Percentiles rank a stretch among this genome's conserved stretches.
Evolutionary conservation across 129 eudicot species (phyloP).

Genomic region (Tagetes patula): DNA sequence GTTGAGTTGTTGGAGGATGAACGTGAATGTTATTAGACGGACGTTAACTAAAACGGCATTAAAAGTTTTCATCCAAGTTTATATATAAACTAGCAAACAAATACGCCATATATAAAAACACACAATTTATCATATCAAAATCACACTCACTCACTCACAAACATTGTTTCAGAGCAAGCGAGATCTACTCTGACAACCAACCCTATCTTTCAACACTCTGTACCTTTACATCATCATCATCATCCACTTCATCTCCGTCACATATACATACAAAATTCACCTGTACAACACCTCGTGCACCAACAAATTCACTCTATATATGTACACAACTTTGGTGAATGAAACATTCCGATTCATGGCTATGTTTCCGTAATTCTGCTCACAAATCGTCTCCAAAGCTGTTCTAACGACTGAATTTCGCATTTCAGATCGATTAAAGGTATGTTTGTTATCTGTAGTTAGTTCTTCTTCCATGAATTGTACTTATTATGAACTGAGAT

Average conservation of each 20-base stretch:
- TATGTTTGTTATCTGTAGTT: background rate
- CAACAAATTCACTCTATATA: background rate
- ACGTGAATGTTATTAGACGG: background rate
- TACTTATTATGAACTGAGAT: background rate
- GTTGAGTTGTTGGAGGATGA: background rate
- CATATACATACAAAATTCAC: slow-evolving; percentile 22
- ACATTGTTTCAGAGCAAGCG: background rate
- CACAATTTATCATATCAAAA: background rate
- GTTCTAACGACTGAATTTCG: slow-evolving; percentile 26
- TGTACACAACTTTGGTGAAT: background rate
- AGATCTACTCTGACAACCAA: slow-evolving; percentile 2
- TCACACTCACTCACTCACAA: background rate
- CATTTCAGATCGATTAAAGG: slow-evolving; percentile 26
- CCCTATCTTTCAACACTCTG: background rate
- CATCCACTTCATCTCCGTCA: slow-evolving; percentile 20
- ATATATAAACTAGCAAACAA: background rate
- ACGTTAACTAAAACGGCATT: background rate
- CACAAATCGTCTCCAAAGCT: slow-evolving; percentile 22
- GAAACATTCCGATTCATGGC: slow-evolving; percentile 18
- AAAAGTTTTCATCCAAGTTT: background rate
- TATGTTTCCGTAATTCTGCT: slow-evolving; percentile 10
- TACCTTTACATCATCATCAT: background rate
- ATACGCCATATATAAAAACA: background rate
- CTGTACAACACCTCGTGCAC: background rate
- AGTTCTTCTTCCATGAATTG: background rate